These are phyloP conservation scores for Solioccasus polychromus DNA, from an alignment of 768 basidiomycete genomes.

Conservation along the genomic window DNA sequence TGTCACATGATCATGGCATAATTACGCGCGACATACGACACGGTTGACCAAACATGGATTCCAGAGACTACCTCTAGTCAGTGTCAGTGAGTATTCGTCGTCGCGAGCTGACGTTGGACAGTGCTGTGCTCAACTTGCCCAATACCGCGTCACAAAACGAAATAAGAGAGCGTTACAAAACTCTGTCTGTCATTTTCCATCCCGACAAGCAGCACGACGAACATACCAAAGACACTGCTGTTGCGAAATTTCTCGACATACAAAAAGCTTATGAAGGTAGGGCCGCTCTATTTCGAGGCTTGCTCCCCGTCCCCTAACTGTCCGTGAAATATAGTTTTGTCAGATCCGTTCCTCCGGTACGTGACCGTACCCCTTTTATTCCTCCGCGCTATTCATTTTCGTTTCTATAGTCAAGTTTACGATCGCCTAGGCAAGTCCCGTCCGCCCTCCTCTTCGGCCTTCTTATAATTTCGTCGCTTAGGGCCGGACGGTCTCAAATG, in stretches of 20 bases:
- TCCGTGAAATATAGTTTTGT: constrained; percentile 49
- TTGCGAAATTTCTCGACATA: constrained; percentile 67
- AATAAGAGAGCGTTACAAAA: constrained; percentile 70
- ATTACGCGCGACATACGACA: not conserved
- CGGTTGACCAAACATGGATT: constrained; percentile 4
- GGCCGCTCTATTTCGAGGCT: constrained; percentile 9
- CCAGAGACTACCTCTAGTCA: constrained; percentile 29
- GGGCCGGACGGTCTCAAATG: constrained; percentile 39
- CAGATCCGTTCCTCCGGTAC: constrained; percentile 69
- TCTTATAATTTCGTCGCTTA: constrained; percentile 18
- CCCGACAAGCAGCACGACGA: constrained; percentile 78
- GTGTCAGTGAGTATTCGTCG: constrained; percentile 4
- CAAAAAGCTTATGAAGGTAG: constrained; percentile 82
- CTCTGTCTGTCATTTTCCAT: constrained; percentile 76
- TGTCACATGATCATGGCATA: constrained; percentile 22
- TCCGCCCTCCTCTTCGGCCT: not conserved
- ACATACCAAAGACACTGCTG: constrained; percentile 53
- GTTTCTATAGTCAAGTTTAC: constrained; percentile 58
- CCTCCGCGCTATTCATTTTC: constrained; percentile 4
- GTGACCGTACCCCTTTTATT: constrained; percentile 15
- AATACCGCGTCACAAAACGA: constrained; percentile 61
- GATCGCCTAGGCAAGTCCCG: constrained; percentile 58
- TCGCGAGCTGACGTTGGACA: constrained; percentile 1
- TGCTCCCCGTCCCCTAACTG: constrained; percentile 11
- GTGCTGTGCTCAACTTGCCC: constrained; percentile 70